A percentile compares a stretch with the other conserved stretches of the same genome.
Evolutionary conservation across 495 filamentous ascomycete genomes (phyloP).

Genomic region (Penicillium soppii): DNA sequence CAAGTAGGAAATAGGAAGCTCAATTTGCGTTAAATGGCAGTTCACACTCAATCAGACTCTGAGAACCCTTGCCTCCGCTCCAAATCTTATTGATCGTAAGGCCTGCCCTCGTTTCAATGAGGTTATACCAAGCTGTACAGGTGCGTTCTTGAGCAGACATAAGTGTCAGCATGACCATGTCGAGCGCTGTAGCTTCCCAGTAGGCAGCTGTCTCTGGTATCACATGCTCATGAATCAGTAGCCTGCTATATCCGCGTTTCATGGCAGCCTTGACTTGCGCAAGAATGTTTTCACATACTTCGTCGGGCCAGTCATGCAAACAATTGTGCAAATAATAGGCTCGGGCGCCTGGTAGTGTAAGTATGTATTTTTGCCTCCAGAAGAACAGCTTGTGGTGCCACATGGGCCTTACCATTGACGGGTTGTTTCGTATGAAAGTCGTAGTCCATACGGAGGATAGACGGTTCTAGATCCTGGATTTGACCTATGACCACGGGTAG

Average conservation of each 20-base stretch:
- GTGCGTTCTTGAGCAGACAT: conserved; percentile 37
- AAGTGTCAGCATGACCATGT: conserved; percentile 38
- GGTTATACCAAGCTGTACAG: conserved; percentile 29
- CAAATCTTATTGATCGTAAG: conserved; percentile 41
- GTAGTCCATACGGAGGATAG: conserved; percentile 29
- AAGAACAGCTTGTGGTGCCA: not conserved
- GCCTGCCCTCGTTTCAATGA: conserved; percentile 36
- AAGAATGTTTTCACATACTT: conserved; percentile 35
- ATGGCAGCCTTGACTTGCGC: conserved; percentile 33
- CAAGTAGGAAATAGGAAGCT: too few species aligned
- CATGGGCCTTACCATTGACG: conserved; percentile 27
- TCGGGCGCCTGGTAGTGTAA: conserved; percentile 31
- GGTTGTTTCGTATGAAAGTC: conserved; percentile 48
- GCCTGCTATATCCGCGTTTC: conserved; percentile 42
- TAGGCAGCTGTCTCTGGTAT: conserved; percentile 35
- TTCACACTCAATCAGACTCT: conserved; percentile 39
- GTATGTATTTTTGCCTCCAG: not conserved
- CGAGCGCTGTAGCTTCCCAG: conserved; percentile 37
- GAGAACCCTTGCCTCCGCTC: conserved; percentile 29
- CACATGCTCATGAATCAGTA: conserved; percentile 49
- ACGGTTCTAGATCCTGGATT: conserved; percentile 20
- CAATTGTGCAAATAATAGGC: too few species aligned
- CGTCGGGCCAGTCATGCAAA: conserved; percentile 51
- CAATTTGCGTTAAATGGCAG: too few species aligned
- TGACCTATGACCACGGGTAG: conserved; percentile 30